Evolutionary conservation across 2,329 filamentous ascomycete species (phyloP), one percentile per base, ranked within the genome.

Genomic region (Cordyceps militaris): DNA sequence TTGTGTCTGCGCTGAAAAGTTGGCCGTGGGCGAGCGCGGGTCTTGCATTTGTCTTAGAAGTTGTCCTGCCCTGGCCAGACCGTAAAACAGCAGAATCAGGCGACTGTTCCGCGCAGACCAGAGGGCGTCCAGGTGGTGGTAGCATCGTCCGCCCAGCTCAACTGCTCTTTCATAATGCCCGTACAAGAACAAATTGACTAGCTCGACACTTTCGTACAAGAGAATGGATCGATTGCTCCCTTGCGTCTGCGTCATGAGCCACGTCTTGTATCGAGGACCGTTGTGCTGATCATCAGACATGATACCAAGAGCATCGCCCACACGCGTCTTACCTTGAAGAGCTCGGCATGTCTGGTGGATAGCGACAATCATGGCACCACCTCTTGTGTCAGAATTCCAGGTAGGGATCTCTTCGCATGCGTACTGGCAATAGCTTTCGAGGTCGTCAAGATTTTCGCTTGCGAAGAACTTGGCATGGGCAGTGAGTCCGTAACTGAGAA

Each of bases 321-420:
- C 71, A 11, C 71, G 71, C 0, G 89, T 92, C 69, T 91, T 92
- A 56, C 89, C 89, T 67, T 91, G 87, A 21, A 92, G 71, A 23
- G 89, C 86, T 50, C 87, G 81, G 52, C 79, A 81, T 24, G 82
- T 78, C 67, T 92, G 88, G 51, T 86, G 76, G 3, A 86, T 76
- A 3, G 81, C 79, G 60, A 88, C 81, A 7, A 92, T 73, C 53
- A 91, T 75, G 0, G 84, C 83, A 2, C 89, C 89, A 16, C 89
- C 89, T 59, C 87, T 79, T 1, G 86, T 80, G 64, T 91, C 88
- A 46, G 79, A 75, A 48, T 84, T 76, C 88, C 88, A 92, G 51
- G 86, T 83, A 1, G 83, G 82, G 59, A 89, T 82, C 61, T 91
- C 88, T 60, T 91, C 82, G 60, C 85, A 87, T n/a, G 84, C 81